Conservation (phyloP, 345 rosid species). For the Hypericum androsaemum region DNA sequence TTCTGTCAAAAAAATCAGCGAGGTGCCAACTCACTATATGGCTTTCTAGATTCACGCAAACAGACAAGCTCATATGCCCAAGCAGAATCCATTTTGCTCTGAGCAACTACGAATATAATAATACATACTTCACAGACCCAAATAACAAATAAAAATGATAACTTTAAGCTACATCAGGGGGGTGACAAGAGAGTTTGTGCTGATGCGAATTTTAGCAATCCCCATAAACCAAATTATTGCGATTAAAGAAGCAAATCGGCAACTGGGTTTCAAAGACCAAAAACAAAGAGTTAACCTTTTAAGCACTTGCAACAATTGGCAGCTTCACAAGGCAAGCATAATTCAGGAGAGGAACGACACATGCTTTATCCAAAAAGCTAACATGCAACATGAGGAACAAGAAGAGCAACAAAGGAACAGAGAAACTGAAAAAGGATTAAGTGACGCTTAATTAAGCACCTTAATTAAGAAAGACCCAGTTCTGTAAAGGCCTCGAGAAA, state of each 20-base stretch:
- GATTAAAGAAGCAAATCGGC: neutral
- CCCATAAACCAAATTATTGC: too few relatives aligned
- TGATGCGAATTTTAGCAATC: too few relatives aligned
- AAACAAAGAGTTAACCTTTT: constrained; percentile 17
- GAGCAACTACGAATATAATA: constrained; percentile 3
- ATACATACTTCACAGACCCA: neutral
- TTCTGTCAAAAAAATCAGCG: constrained; percentile 3
- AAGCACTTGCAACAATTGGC: constrained; percentile 2
- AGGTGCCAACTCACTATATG: constrained; percentile 1
- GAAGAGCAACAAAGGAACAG: constrained; percentile 1
- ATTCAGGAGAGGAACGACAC: constrained; percentile 4
- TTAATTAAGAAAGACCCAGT: constrained; percentile 14
- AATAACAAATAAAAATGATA: too few relatives aligned
- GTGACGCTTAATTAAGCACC: constrained; percentile 3
- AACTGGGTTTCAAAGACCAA: constrained; percentile 4
- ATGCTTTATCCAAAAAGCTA: constrained; percentile 2
- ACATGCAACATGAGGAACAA: constrained; percentile 11
- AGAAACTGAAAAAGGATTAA: neutral
- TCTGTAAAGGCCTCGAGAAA: constrained; percentile 19
- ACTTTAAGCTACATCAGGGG: too few relatives aligned
- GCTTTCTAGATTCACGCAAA: constrained; percentile 6
- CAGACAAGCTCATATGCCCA: constrained; percentile 24
- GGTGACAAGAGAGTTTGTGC: too few relatives aligned
- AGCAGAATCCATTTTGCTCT: constrained; percentile 10
- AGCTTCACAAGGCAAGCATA: constrained; percentile 9